Conservation (phyloP, 176 grass and related monocot genomes). For the Triticum monococcum region DNA sequence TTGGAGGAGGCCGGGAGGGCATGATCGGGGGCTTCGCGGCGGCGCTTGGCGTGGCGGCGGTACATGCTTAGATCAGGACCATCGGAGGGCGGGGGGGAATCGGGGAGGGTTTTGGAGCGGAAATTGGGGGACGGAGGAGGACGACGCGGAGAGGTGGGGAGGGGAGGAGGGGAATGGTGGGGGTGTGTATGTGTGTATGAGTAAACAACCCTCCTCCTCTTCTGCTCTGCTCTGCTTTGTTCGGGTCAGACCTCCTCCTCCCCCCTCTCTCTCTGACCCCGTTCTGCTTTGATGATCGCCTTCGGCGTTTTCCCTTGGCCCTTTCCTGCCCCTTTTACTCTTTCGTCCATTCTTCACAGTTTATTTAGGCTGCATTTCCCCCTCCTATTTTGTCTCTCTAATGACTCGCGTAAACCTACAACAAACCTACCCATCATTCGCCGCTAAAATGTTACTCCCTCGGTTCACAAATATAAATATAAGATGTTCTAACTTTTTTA, state of each 20-base stretch:
- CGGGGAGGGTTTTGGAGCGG: constrained; percentile 44
- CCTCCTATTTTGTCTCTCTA: no score
- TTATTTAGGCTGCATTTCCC: no score
- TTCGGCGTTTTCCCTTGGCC: neutral
- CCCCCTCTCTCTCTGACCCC: no score
- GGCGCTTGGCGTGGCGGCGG: constrained; percentile 68
- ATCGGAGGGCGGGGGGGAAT: constrained; percentile 35
- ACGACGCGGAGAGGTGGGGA: neutral
- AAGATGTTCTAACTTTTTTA: no score
- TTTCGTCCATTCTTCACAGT: neutral
- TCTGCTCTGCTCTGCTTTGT: no score
- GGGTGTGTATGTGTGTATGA: neutral
- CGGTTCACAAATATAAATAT: no score
- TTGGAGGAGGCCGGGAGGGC: constrained; percentile 29
- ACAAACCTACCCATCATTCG: no score
- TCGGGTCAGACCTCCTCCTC: constrained; percentile 8
- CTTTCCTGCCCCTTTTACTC: neutral
- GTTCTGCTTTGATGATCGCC: neutral
- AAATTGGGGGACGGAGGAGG: constrained; percentile 36
- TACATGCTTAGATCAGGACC: constrained; percentile 61
- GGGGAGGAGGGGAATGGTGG: neutral
- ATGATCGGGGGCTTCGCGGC: constrained; percentile 52
- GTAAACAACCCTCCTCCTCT: neutral
- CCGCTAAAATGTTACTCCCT: no score
- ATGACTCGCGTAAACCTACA: no score